Base-by-base conservation (phyloP, 2,329 filamentous ascomycete species). In the Claviceps humidiphila region DNA sequence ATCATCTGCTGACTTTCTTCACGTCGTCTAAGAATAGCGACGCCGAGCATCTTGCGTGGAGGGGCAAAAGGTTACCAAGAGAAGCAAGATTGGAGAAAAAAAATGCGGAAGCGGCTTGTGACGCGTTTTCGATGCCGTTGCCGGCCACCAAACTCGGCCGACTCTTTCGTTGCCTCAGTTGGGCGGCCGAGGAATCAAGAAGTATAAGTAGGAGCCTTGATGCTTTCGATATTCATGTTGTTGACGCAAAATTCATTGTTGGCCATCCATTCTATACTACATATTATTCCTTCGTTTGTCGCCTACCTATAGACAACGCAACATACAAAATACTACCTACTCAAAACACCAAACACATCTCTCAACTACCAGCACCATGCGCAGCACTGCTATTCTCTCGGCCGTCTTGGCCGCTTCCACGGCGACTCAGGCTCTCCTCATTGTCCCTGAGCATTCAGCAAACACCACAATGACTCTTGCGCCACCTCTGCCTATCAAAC, bases 331-430 rank as follows among this genome's bases (percentile, higher is more conserved):
- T 3, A 34, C 9, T 11, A 4, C 9, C 11, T 11, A 30, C 22
- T 30, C 9, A 30, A 30, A 30, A 34, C 30, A 34, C 42, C 42
- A 43, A 24, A 16, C 42, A 43, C n/a, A 43, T 24, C 43, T 30
- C 24, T 45, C 9, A 17, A 24, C 34, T 22, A 47, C n/a, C n/a
- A 20, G 48, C 53, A 58, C 51, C 51, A 60, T 60, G 58, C 58
- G 58, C 51, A 51, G 52, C 52, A 52, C 50, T 17, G 41, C 55
- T 42, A 40, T 53, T 34, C 13, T 60, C 53, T 47, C 55, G 20
- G 52, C 54, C 50, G 30, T 51, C 54, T 50, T 60, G 53, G 59
- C 59, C 34, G 48, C 42, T 16, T 52, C 51, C 13, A 49, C 47
- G 30, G 42, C 53, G n/a, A 37, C 51, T 16, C 51, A 52, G 24